Evolutionary conservation across 768 basidiomycete genomes (phyloP).

Genomic region (Pseudohyphozyma bogoriensis): DNA sequence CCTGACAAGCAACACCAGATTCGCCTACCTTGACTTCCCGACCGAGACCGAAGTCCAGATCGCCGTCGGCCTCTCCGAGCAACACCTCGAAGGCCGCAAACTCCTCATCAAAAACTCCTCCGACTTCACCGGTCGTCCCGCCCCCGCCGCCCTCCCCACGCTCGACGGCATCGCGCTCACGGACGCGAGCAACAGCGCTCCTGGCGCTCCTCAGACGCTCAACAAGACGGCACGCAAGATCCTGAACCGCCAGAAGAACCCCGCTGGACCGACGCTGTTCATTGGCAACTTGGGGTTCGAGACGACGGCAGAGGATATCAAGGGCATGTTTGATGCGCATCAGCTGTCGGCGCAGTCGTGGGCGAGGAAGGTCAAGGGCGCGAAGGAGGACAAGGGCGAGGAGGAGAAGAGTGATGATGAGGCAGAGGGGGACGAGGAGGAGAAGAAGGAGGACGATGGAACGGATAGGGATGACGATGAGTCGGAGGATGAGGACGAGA

Average conservation of each 20-base stretch:
- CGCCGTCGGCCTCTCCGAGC: slow-evolving; percentile 74
- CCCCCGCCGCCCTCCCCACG: not conserved
- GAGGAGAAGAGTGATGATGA: slow-evolving; percentile 31
- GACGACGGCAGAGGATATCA: slow-evolving; percentile 59
- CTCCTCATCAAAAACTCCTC: slow-evolving; percentile 87
- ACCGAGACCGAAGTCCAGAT: slow-evolving; percentile 59
- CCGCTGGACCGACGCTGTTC: slow-evolving; percentile 75
- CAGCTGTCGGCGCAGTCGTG: slow-evolving; percentile 36
- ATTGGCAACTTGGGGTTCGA: slow-evolving; percentile 88
- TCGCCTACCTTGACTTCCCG: slow-evolving; percentile 91
- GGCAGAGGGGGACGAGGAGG: slow-evolving; percentile 10
- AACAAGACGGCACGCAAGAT: slow-evolving; percentile 50
- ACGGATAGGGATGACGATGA: slow-evolving; percentile 27
- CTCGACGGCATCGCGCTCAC: slow-evolving; percentile 48
- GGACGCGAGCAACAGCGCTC: slow-evolving; percentile 44
- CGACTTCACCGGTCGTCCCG: slow-evolving; percentile 34
- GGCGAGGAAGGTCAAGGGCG: slow-evolving; percentile 34
- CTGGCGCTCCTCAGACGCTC: slow-evolving; percentile 45
- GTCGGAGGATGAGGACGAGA: slow-evolving; percentile 32
- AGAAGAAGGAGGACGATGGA: slow-evolving; percentile 30
- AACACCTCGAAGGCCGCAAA: slow-evolving; percentile 68
- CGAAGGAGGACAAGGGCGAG: slow-evolving; percentile 7
- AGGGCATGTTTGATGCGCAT: slow-evolving; percentile 64
- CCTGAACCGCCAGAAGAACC: slow-evolving; percentile 65
- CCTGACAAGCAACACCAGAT: slow-evolving; percentile 45